Evolutionary conservation across 2,329 filamentous ascomycete species (phyloP).

Genomic region (Neophaeococcomyces aloes): DNA sequence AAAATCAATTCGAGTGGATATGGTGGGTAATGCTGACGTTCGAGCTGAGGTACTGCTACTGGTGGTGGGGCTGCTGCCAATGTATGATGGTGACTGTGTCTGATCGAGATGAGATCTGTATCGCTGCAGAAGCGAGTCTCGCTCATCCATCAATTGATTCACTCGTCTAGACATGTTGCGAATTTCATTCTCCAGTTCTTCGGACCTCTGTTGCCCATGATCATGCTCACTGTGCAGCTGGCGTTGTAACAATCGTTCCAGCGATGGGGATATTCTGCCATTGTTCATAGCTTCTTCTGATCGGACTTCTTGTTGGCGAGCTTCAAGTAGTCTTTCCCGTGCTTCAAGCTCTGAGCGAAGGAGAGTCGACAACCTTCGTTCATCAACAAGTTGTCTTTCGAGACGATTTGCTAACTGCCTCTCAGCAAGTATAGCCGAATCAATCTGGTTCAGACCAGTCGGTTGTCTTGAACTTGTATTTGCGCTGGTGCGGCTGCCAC

Average conservation of each 20-base stretch:
- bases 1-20: neutral
- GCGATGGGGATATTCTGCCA: slow-evolving; percentile 10
- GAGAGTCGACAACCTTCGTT: slow-evolving; percentile 16
- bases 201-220: slow-evolving; percentile 14
- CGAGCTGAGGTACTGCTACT: slow-evolving; percentile 9
- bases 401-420: slow-evolving; percentile 16
- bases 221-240: slow-evolving; percentile 16
- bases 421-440: slow-evolving; percentile 18
- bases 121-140: slow-evolving; percentile 1
- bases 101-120: neutral
- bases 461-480: slow-evolving; percentile 5
- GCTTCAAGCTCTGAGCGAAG: slow-evolving; percentile 19
- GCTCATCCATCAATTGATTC: slow-evolving; percentile 3
- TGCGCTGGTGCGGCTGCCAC: slow-evolving; percentile 11
- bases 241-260: slow-evolving; percentile 16
- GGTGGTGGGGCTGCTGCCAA: no score
- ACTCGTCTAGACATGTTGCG: slow-evolving; percentile 6
- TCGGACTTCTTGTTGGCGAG: slow-evolving; percentile 4
- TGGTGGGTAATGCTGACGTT: slow-evolving; percentile 16
- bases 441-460: slow-evolving; percentile 14
- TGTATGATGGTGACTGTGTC: neutral
- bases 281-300: slow-evolving; percentile 8
- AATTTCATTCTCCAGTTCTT: slow-evolving; percentile 16
- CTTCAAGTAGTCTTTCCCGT: slow-evolving; percentile 15
- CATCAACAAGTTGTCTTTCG: slow-evolving; percentile 17